A percentile compares a stretch with the other conserved stretches of the same genome.
Conservation (phyloP, 2,329 filamentous ascomycete genomes). For the Colletotrichum magnum region DNA sequence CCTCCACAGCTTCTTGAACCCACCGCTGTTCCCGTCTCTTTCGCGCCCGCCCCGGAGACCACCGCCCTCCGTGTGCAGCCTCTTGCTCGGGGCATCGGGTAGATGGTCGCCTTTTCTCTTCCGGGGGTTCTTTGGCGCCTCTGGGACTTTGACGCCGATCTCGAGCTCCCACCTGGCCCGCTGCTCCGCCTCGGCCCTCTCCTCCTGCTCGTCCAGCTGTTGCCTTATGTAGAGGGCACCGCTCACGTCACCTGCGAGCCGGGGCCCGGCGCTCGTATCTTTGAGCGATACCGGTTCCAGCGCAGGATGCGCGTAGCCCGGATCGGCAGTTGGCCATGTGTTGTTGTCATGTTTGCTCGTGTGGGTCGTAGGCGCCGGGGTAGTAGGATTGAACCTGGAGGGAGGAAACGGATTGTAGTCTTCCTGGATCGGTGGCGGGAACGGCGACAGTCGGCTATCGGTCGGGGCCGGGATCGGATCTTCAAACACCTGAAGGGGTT, state of each 20-base stretch:
- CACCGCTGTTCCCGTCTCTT: not conserved
- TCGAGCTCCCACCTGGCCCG: conserved; percentile 1
- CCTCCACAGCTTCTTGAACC: conserved; percentile 10
- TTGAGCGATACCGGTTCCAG: conserved; percentile 15
- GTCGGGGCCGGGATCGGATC: not conserved
- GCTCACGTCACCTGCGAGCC: conserved; percentile 9
- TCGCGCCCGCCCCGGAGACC: conserved; percentile 18
- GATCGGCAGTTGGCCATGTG: conserved; percentile 21
- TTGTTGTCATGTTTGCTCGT: not conserved
- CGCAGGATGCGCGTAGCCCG: conserved; percentile 5
- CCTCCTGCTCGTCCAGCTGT: conserved; percentile 20
- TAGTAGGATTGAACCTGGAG: no score
- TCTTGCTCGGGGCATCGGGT: conserved; percentile 1
- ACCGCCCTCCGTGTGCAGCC: not conserved
- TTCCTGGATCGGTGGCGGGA: not conserved
- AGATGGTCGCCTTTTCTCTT: conserved; percentile 23
- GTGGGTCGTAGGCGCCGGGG: not conserved
- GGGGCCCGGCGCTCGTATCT: not conserved
- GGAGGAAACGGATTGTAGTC: not conserved
- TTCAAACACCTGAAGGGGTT: no score
- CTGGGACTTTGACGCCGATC: not conserved
- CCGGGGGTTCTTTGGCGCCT: not conserved
- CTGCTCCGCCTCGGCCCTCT: not conserved
- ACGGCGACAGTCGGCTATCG: not conserved
- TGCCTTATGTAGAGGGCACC: conserved; percentile 11